Percentiles rank a stretch among this genome's conserved stretches.
These are phyloP conservation scores for Trichoderma sp. DNA, from an alignment of 2,329 filamentous ascomycete genomes.

Conservation along the genomic window DNA sequence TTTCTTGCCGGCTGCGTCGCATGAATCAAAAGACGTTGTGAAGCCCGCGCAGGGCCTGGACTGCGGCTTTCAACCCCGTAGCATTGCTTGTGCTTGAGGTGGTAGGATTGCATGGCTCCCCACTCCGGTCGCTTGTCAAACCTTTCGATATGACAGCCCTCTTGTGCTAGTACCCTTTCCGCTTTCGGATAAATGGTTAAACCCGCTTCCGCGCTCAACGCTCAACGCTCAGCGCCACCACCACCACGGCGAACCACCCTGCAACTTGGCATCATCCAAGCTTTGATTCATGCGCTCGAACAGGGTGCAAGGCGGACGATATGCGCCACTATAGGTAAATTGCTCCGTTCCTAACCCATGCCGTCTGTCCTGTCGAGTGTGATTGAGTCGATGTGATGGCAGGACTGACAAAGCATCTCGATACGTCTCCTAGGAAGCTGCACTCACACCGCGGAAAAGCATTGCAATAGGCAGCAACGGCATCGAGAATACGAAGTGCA, in stretches of 20 bases:
- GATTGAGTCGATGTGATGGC: neutral
- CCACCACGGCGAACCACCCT: neutral
- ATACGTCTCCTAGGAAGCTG: neutral
- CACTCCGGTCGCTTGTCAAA: conserved; percentile 7
- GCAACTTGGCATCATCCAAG: conserved; percentile 3
- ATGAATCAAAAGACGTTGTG: conserved; percentile 11
- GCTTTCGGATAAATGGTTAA: conserved; percentile 21
- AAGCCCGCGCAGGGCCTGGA: conserved; percentile 6
- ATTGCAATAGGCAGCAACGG: neutral
- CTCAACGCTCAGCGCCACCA: neutral
- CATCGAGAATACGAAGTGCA: conserved; percentile 1
- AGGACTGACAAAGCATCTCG: neutral
- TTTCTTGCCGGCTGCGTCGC: conserved; percentile 2
- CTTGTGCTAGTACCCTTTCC: neutral
- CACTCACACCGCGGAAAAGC: neutral
- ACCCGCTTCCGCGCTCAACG: neutral
- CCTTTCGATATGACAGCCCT: neutral
- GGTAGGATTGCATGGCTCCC: conserved; percentile 2
- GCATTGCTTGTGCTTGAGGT: neutral
- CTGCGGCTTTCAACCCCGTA: conserved; percentile 1
- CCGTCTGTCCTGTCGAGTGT: neutral
- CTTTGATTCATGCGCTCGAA: conserved; percentile 18
- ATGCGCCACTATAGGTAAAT: conserved; percentile 8
- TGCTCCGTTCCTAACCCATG: conserved; percentile 12
- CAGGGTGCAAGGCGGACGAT: neutral